Conservation (phyloP, 495 filamentous ascomycete species). For the Penicillium lividum region DNA sequence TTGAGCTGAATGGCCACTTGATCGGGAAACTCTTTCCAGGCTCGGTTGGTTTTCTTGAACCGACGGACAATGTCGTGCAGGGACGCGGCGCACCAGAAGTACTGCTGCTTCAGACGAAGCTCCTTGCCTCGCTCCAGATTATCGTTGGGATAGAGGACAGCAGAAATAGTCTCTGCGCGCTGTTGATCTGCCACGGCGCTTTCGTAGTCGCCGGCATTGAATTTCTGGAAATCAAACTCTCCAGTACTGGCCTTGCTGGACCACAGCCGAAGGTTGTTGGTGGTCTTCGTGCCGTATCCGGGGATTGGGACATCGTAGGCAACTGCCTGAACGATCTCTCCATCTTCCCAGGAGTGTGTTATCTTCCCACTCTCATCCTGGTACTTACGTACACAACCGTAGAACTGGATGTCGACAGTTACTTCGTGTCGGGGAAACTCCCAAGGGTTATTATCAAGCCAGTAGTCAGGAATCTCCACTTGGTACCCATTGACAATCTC, state of each 20-base stretch:
- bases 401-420: constrained; percentile 95
- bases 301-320: constrained; percentile 96
- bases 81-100: constrained; percentile 99
- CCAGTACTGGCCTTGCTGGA: constrained; percentile 95
- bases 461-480: constrained; percentile 97
- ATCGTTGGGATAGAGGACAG: constrained; percentile 96
- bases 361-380: constrained; percentile 75
- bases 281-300: constrained; percentile 83
- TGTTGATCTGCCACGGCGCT: constrained; percentile 96
- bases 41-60: constrained; percentile 93
- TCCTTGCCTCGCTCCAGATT: constrained; percentile 96
- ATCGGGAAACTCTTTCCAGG: constrained; percentile 90
- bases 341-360: constrained; percentile 77
- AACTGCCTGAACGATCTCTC: constrained; percentile 88
- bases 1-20: constrained; percentile 98
- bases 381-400: constrained; percentile 74
- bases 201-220: constrained; percentile 98
- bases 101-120: constrained; percentile 96
- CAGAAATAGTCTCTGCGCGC: constrained; percentile 94
- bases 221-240: constrained; percentile 99
- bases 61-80: constrained; percentile 93
- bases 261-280: constrained; percentile 96
- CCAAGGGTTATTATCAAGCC: constrained; percentile 99
- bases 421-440: constrained; percentile 96
- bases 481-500: constrained; percentile 98